Base-by-base conservation (phyloP, 1,139 yeast genomes). In the Geotrichum fermentans region DNA sequence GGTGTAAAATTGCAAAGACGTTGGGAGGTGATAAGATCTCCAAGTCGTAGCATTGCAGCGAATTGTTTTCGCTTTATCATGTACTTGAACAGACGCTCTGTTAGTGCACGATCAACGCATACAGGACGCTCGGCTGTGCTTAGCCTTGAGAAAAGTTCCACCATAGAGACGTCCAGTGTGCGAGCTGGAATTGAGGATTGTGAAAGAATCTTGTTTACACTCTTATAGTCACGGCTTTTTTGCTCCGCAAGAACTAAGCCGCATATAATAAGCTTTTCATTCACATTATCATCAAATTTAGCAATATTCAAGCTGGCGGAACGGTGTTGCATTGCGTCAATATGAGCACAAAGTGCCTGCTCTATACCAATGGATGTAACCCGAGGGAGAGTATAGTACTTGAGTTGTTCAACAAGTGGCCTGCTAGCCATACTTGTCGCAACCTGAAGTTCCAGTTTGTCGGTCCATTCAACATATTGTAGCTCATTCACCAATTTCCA, bases 401-500 rank as follows among this genome's bases (percentile, higher is more conserved):
- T 33, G 24, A 52, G 48, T 36, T 48, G 51, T 26, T 47, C 52
- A 2, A 44, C 29, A 4, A 47, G 36, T 5, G 55, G 54, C 7
- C 53, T 45, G 10, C 32, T 14, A 3, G 49, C 51, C 1, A 52
- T 28, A 18, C 39, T 29, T 11, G 36, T 16, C 7, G 47, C 47
- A 10, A 48, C 34, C 4, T 32, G 40, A 11, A 14, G 38, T 28
- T 43, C 39, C 10, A 48, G 20, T 24, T 24, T 2, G 30, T 17
- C 7, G 46, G 43, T 3, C 34, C 13, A 7, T 7, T 13, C 1
- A 6, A 14, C 36, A 10, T 28, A n/a, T 30, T 28, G n/a, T 20
- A 32, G 29, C 6, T 21, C 29, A 20, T 11, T 41, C 4, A 41
- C 13, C 6, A 41, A 21, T 5, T 34, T 32, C 44, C 44, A 41